Evolutionary conservation across 108 stramenopile genomes (phyloP), one percentile per base, ranked within the genome.

Genomic region (Stephanodiscus minutulus): DNA sequence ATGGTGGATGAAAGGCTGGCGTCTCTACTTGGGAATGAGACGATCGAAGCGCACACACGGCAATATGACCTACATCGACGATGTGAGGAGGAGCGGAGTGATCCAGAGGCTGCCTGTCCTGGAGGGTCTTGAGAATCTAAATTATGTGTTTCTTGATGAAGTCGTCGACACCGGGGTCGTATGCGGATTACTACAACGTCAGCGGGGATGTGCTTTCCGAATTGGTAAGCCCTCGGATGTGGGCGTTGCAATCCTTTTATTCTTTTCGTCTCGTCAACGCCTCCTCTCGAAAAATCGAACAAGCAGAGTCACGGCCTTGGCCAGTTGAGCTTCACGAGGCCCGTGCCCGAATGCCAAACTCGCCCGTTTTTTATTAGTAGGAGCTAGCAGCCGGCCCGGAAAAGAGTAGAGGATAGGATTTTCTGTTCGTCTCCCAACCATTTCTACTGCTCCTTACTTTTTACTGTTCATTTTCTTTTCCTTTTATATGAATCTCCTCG

Each of bases 331-430:
- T 21, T 90, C n/a, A 83, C 82, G 0, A 60, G 92, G 22, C 92
- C 88, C 48, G 76, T 81, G 17, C 69, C 73, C 15, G 48, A 77
- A 21, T 82, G 71, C 20, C 33, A 36, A 25, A 58, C 66, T 27
- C 67, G 74, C 43, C 67, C 66, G 3, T 66, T 76, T 96, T 7
- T 58, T 91, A 27, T 95, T 81, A 69, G 89, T 89, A 64, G 97
- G 95, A 47, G 97, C 97, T 7, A 92, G 90, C 43, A 91, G 77
- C 44, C 70, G 91, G 12, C 97, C 97, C 3, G 95, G 97, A 2
- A 97, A 96, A 53, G 52, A 27, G 22, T 33, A 5, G 31, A 33
- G 31, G 31, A 33, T 4, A 33, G 5, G 5, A 33, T 33, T 33
- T 33, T 3, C 2, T 18, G 18, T 18, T 48, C 15, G 2, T 48